Percentiles rank a stretch among this genome's conserved stretches.
phyloP scores from a whole-genome alignment of 78 protist species.

The Guillardia theta region DNA sequence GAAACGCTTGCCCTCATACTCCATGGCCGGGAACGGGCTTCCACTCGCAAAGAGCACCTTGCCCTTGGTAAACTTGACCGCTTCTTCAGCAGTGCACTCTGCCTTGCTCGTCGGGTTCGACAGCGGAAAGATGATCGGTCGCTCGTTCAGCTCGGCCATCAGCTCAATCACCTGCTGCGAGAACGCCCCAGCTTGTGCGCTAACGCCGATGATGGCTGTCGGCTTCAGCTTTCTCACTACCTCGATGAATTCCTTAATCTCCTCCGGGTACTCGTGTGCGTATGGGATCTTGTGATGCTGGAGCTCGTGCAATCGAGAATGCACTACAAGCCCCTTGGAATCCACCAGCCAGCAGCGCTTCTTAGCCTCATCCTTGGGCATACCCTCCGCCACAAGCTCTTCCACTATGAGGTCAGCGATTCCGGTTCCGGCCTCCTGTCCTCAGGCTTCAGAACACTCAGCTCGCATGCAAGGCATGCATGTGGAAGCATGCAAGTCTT shows the following conservation, averaged over 20 bases:
- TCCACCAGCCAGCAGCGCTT: conserved; percentile 34
- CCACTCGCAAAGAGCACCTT: conserved; percentile 63
- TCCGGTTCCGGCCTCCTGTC: conserved; percentile 83
- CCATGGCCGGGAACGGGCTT: conserved; percentile 56
- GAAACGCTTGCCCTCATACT: neutral
- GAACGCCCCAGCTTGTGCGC: conserved; percentile 77
- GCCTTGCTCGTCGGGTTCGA: conserved; percentile 69
- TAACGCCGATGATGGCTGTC: conserved; percentile 82
- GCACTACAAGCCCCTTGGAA: conserved; percentile 27
- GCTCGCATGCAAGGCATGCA: neutral
- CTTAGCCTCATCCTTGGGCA: neutral
- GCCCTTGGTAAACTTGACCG: conserved; percentile 58
- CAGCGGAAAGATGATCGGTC: conserved; percentile 93
- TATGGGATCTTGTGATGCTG: conserved; percentile 40
- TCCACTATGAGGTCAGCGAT: conserved; percentile 16
- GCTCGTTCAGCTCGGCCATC: conserved; percentile 50
- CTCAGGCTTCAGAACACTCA: neutral
- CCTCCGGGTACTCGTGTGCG: conserved; percentile 34
- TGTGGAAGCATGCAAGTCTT: neutral
- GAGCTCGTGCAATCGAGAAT: neutral
- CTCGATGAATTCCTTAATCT: neutral
- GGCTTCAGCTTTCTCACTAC: neutral
- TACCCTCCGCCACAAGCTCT: conserved; percentile 21
- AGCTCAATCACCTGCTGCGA: conserved; percentile 69
- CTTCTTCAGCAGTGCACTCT: conserved; percentile 63